Evolutionary conservation across 176 grass and related monocot species (phyloP), one percentile per base, ranked within the genome.

Genomic region (Triticum turgidum): DNA sequence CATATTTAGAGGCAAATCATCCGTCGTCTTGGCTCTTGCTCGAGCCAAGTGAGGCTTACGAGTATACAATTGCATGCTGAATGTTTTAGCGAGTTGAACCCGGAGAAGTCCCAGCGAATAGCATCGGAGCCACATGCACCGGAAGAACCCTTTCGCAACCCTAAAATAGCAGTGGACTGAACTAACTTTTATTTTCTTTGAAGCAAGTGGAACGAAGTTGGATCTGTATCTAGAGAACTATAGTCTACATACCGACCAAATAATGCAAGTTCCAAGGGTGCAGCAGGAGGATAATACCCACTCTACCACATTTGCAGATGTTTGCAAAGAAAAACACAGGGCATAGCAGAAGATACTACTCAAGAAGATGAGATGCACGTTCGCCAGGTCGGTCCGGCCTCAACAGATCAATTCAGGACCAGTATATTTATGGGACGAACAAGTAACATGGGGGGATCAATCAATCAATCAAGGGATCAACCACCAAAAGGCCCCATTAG

Each of bases 401-500:
- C 85, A 70, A 21, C 37, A 38, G 81, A 69, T 80, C 84, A 29
- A 84, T 80, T 87, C 37, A 84, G 68, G 61, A 68, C 51, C 66
- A 74, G 47, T 32, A 51, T 51, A 84, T 68, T 84, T 80, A 59
- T 61, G 49, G 61, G 81, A 85, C 68, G 38, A 17, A 62, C 85
- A 64, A 41, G 85, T 70, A 88, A 80, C 81, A 80, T 88, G 76
- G 81, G 1, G 37, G 52, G 73, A 84, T 61, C 49, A 52, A 80
- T 76, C 38, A 70, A 84, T 61, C 49, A 87, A 80, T 69, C 37
- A 70, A 85, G 69, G 61, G 69, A 81, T 81, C 49, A 88, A 88
- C 82, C 47, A 88, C 81, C 81, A 34, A 25, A 76, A 80, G 89
- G 85, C n/a, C 76, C 89, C 81, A 85, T 70, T 62, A 84, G 11